Base-by-base conservation (phyloP, 2,329 filamentous ascomycete genomes). In the Sclerotinia trifoliorum region DNA sequence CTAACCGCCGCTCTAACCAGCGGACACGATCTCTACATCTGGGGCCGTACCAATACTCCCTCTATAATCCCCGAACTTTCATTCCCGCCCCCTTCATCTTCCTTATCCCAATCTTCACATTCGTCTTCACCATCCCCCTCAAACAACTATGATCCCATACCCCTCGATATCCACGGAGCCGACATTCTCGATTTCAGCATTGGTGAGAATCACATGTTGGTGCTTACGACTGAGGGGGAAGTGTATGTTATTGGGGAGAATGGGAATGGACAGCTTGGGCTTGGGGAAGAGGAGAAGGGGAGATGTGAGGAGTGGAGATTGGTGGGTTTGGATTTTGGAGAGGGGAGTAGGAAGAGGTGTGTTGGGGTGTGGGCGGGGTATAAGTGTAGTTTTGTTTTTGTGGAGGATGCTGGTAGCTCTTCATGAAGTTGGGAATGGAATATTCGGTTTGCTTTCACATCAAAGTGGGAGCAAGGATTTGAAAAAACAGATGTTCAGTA, bases 231-330 rank as follows among this genome's bases (percentile, higher is more conserved):
- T 0, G 79, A 81, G 2, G 81, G 82, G 0, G 78, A 79, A 26
- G 76, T 90, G 0, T 89, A 83, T 71, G 83, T 84, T 5, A 79
- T 85, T 55, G 88, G 88, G 0, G 79, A 81, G 48, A 88, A 89
- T 68, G 71, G 72, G 1, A 86, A 85, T 72, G 86, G 87, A 0
- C 88, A 90, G 74, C 80, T 90, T 19, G 88, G 87, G 0, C 68
- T 85, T 32, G 74, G 74, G 61, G 24, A 56, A 2, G 62, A 69
- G 7, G 62, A 46, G 29, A 66, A 48, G 24, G 48, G 69, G 24
- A 58, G 66, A 24, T 58, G 69, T 48, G n/a, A 66, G 13, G 68
- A 74, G 29, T 78, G 75, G 75, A 70, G 39, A 17, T 71, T 76
- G 56, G 68, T 77, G 13, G n/a, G 11, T 5, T 32, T 77, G 39